Conservation (phyloP, 495 filamentous ascomycete species). For the Neurospora intermedia region DNA sequence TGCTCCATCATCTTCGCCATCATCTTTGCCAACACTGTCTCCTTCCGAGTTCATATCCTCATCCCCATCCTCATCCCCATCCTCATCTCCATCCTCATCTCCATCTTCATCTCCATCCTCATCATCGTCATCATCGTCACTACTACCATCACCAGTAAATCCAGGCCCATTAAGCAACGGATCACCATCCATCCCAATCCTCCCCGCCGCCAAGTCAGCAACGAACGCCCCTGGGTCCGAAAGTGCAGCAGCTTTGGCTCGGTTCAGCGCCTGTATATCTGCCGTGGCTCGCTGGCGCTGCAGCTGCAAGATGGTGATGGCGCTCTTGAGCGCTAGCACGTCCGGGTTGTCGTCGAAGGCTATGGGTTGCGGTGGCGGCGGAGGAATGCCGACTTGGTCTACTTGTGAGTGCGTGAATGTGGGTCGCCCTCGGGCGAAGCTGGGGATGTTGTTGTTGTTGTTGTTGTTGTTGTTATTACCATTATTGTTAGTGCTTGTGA, state of each 20-base stretch:
- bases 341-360: constrained; percentile 71
- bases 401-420: constrained; percentile 33
- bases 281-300: constrained; percentile 65
- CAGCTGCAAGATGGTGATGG: constrained; percentile 71
- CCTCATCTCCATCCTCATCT: constrained; percentile 25
- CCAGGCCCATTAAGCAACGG: constrained; percentile 7
- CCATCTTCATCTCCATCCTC: neutral
- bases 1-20: constrained; percentile 8
- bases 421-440: constrained; percentile 24
- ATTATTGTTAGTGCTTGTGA: neutral
- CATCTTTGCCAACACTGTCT: neutral
- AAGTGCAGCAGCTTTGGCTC: constrained; percentile 52
- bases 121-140: constrained; percentile 27
- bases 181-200: constrained; percentile 28
- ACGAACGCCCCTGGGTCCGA: constrained; percentile 60
- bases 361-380: constrained; percentile 54
- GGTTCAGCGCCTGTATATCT: constrained; percentile 56
- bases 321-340: constrained; percentile 67
- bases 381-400: constrained; percentile 25
- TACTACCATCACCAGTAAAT: neutral
- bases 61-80: constrained; percentile 22
- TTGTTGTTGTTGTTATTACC: neutral
- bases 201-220: constrained; percentile 47
- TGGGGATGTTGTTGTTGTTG: constrained; percentile 3
- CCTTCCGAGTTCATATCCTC: constrained; percentile 9